phyloP scores from a whole-genome alignment of 1,284 basidiomycete genomes.

The Irpex sp. region DNA sequence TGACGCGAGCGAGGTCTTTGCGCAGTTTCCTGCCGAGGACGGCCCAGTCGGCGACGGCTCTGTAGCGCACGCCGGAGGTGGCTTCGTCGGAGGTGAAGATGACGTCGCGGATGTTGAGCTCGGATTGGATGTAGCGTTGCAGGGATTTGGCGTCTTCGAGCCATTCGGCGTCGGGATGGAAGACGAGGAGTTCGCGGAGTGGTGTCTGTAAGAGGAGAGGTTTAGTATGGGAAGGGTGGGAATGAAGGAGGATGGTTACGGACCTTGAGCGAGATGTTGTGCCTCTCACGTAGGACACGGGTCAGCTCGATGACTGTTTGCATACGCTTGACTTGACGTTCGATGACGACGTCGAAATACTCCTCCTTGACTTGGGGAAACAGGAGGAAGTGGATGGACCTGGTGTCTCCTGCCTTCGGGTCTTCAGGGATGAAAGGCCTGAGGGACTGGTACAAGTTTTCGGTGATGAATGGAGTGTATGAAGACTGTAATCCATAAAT shows the following conservation, averaged over 20 bases:
- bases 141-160: constrained; percentile 85
- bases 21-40: constrained; percentile 92
- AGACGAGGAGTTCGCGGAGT: constrained; percentile 89
- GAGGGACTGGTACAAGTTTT: constrained; percentile 94
- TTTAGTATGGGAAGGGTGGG: background rate
- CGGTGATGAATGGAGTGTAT: constrained; percentile 97
- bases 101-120: constrained; percentile 93
- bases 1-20: constrained; percentile 90
- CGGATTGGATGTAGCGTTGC: constrained; percentile 88
- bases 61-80: constrained; percentile 87
- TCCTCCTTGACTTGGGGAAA: constrained; percentile 94
- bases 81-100: constrained; percentile 88
- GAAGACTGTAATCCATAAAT: constrained; percentile 65
- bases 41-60: constrained; percentile 93
- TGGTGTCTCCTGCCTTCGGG: constrained; percentile 69
- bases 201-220: constrained; percentile 60
- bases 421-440: constrained; percentile 81
- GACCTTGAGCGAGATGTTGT: constrained; percentile 89
- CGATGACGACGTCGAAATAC: constrained; percentile 96
- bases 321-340: constrained; percentile 93
- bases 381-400: constrained; percentile 93
- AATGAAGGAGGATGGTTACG: constrained; percentile 14
- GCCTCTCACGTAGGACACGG: constrained; percentile 85
- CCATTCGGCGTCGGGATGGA: constrained; percentile 87
- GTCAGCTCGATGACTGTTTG: constrained; percentile 93